phyloP scores from a whole-genome alignment of 2,329 filamentous ascomycete genomes.

The Sclerotinia subarctica region DNA sequence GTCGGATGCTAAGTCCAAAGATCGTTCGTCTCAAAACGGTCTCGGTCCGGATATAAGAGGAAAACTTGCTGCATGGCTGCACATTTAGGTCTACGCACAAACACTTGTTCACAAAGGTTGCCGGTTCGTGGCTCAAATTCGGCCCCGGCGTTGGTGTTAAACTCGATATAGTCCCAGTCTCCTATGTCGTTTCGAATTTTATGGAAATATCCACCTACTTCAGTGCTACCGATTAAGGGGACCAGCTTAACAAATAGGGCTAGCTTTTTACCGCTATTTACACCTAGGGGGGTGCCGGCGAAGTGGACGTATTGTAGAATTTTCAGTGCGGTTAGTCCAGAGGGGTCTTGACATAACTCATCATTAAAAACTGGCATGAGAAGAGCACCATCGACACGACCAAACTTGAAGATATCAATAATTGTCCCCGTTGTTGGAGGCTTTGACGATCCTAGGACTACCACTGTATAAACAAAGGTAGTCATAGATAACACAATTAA shows the following conservation, averaged over 20 bases:
- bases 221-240: slow-evolving; percentile 2
- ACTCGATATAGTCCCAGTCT: slow-evolving; percentile 10
- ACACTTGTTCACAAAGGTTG: neutral
- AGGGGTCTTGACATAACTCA: neutral
- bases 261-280: neutral
- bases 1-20: slow-evolving; percentile 22
- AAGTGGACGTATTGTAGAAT: neutral
- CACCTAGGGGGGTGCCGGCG: neutral
- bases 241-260: neutral
- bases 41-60: neutral
- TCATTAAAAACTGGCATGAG: neutral
- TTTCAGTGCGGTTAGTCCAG: neutral
- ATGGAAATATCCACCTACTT: slow-evolving; percentile 2
- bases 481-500: neutral
- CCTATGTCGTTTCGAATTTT: neutral
- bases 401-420: slow-evolving; percentile 5
- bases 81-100: slow-evolving; percentile 1
- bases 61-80: neutral
- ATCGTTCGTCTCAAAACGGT: slow-evolving; percentile 14
- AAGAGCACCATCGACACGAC: neutral
- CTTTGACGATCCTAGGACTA: neutral
- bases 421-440: neutral
- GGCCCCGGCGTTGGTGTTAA: neutral
- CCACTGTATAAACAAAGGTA: neutral
- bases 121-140: slow-evolving; percentile 10